These are phyloP conservation scores for Aquilaria yunnanensis DNA, from an alignment of 345 rosid species.

Conservation along the genomic window DNA sequence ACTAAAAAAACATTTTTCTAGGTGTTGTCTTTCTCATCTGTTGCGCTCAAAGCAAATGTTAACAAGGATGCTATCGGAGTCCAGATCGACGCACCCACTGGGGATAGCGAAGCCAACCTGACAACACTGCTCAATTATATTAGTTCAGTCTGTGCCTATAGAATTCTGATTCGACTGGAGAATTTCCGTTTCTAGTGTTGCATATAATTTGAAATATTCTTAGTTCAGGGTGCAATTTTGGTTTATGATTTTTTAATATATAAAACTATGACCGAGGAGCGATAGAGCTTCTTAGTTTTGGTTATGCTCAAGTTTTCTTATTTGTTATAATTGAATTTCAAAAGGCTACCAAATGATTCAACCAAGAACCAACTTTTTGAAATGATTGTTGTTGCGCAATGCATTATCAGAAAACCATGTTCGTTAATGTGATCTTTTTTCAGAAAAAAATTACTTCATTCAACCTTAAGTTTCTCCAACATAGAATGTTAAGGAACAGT, in stretches of 20 bases:
- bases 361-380: too few species aligned
- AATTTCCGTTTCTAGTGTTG: background rate
- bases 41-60: slow-evolving; percentile 38
- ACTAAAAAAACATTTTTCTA: background rate
- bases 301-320: too few species aligned
- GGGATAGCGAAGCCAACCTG: slow-evolving; percentile 92
- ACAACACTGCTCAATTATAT: slow-evolving; percentile 82
- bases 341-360: too few species aligned
- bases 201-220: background rate
- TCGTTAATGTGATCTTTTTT: too few species aligned
- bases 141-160: slow-evolving; percentile 50
- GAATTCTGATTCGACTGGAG: background rate
- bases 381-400: too few species aligned
- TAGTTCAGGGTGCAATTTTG: background rate
- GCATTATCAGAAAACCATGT: too few species aligned
- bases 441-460: too few species aligned
- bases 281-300: too few species aligned
- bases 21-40: background rate
- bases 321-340: too few species aligned
- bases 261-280: too few species aligned
- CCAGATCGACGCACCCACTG: slow-evolving; percentile 90
- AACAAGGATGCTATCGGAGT: slow-evolving; percentile 78
- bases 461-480: too few species aligned
- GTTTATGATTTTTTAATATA: background rate
- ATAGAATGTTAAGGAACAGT: too few species aligned